Base-by-base conservation (phyloP, 164 flowering plant genomes). In the Annona cherimola region DNA sequence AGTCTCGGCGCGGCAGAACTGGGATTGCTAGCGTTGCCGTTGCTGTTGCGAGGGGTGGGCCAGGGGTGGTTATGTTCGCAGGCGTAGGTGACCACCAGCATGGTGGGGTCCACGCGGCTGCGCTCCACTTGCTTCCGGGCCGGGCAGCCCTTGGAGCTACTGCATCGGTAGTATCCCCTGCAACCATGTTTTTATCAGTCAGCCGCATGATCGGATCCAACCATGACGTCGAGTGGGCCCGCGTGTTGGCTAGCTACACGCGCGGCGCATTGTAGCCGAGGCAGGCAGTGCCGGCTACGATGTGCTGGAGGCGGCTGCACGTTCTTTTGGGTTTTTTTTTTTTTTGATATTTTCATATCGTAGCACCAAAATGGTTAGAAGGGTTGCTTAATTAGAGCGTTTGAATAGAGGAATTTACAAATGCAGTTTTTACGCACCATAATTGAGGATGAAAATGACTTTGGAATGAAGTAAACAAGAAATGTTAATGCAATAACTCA, bases 61-160 rank as follows among this genome's bases (percentile, higher is more conserved):
- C 83, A 79, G n/a, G 92, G 80, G 81, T 94, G 98, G 81, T 92
- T 90, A 84, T 94, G 98, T 4, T 94, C 97, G 69, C 83, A 86
- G 44, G 93, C 84, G 77, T 94, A 94, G 8, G 98, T 94, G 57
- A 94, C 83, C n/a, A 92, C 75, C 16, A 94, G 79, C 92, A 86
- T 84, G 43, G 86, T 82, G 59, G 98, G 97, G 75, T 94, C 96
- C 69, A 75, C 77, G 5, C 88, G 82, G 84, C 90, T 90, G 26
- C 98, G 69, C 82, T 94, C 98, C 0, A 94, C 98, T 79, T 94
- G 98, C 67, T 94, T 94, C 68, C 93, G 85, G 1, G 97, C 98
- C 16, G 98, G 98, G 66, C 98, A 94, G 0, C 98, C 98, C 69
- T 92, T 92, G 35, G 93, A 89, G 68, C 94, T 91, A 71, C 98